These are phyloP conservation scores for Schizopora paradoxa DNA, from an alignment of 1,284 basidiomycete species.

Conservation along the genomic window DNA sequence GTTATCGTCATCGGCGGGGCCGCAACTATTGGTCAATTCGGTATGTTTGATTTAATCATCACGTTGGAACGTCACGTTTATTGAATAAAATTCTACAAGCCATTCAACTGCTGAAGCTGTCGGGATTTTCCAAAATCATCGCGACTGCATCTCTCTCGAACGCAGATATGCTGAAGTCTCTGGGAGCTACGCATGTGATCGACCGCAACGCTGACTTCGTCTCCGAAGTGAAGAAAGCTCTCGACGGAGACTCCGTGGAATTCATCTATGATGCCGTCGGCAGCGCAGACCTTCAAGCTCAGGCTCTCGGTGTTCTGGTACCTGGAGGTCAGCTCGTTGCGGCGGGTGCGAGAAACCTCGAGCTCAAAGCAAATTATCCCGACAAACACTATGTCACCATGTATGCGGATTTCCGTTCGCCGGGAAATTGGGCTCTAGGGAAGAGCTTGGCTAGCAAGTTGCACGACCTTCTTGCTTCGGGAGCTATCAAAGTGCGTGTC, in stretches of 20 bases:
- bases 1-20: conserved; percentile 35
- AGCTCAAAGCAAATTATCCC: conserved; percentile 4
- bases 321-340: conserved; percentile 17
- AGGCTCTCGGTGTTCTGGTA: conserved; percentile 21
- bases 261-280: conserved; percentile 36
- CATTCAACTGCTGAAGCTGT: conserved; percentile 44
- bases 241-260: conserved; percentile 26
- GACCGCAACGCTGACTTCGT: conserved; percentile 34
- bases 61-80: too few relatives aligned
- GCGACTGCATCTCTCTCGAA: conserved; percentile 45
- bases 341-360: conserved; percentile 1
- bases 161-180: conserved; percentile 35
- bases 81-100: conserved; percentile 13
- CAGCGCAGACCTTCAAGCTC: conserved; percentile 10
- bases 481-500: conserved; percentile 11
- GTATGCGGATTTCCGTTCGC: conserved; percentile 1
- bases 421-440: conserved; percentile 2
- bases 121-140: conserved; percentile 51
- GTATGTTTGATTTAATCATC: conserved; percentile 23
- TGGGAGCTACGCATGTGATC: conserved; percentile 51
- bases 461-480: conserved; percentile 2
- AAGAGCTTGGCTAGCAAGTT: conserved; percentile 11
- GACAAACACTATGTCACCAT: conserved; percentile 7
- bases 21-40: conserved; percentile 33
- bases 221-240: conserved; percentile 27